A percentile compares a stretch with the other conserved stretches of the same genome.
Evolutionary conservation across 805 yeast genomes (phyloP).

Genomic region (Geotrichum ghanense): DNA sequence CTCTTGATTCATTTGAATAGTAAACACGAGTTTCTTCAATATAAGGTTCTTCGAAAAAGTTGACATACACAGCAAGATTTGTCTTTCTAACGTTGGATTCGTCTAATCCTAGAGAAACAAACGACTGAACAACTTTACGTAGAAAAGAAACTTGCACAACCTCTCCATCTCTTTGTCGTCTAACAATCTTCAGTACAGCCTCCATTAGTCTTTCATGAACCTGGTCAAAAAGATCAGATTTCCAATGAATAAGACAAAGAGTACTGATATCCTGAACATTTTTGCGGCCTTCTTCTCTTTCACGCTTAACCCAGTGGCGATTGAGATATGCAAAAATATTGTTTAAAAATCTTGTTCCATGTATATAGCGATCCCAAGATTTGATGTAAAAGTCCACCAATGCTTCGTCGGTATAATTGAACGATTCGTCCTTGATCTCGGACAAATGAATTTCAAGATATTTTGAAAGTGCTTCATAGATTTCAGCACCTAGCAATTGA

Average conservation of each 20-base stretch:
- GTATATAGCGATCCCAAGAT: slow-evolving; percentile 79
- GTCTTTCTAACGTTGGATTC: slow-evolving; percentile 79
- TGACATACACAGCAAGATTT: slow-evolving; percentile 70
- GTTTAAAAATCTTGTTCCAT: slow-evolving; percentile 84
- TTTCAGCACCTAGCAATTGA: slow-evolving; percentile 77
- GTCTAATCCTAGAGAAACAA: slow-evolving; percentile 85
- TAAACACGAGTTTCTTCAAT: slow-evolving; percentile 45
- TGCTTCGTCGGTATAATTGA: slow-evolving; percentile 45
- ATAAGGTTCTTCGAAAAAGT: slow-evolving; percentile 66
- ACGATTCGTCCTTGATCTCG: slow-evolving; percentile 16
- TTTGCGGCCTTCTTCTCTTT: slow-evolving; percentile 83
- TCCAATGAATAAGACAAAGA: slow-evolving; percentile 80
- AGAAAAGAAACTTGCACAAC: slow-evolving; percentile 56
- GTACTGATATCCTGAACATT: slow-evolving; percentile 89
- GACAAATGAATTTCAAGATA: slow-evolving; percentile 48
- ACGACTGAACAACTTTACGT: slow-evolving; percentile 68
- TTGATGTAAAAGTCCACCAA: slow-evolving; percentile 75
- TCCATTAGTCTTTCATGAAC: slow-evolving; percentile 48
- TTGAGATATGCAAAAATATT: slow-evolving; percentile 93
- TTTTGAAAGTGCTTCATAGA: slow-evolving; percentile 57
- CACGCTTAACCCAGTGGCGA: slow-evolving; percentile 95
- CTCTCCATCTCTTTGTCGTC: slow-evolving; percentile 68
- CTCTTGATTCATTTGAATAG: slow-evolving; percentile 56
- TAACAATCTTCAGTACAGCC: slow-evolving; percentile 68
- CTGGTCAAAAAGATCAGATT: slow-evolving; percentile 62